Conservation (phyloP, 768 basidiomycete species). For the Leucosporidium scottii region DNA sequence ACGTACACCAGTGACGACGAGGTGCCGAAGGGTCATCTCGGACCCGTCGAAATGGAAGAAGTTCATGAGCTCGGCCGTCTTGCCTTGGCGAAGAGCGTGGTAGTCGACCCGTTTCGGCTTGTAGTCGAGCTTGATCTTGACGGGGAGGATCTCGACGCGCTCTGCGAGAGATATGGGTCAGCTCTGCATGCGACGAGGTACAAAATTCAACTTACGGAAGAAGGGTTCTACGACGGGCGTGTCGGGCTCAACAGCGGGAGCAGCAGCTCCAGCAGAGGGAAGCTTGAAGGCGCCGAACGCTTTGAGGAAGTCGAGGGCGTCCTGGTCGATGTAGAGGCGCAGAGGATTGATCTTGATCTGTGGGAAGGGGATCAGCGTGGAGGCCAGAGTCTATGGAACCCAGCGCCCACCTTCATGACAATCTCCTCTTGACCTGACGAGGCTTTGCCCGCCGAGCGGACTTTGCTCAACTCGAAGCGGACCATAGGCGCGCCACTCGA, state of each 20-base stretch:
- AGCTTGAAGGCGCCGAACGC: constrained; percentile 87
- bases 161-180: constrained; percentile 48
- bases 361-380: not conserved
- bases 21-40: constrained; percentile 92
- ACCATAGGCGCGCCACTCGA: constrained; percentile 93
- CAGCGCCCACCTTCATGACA: constrained; percentile 7
- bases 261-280: constrained; percentile 38
- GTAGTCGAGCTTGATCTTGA: constrained; percentile 93
- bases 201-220: constrained; percentile 55
- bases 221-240: constrained; percentile 51
- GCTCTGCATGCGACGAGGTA: not conserved
- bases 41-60: constrained; percentile 99
- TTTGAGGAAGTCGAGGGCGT: constrained; percentile 96
- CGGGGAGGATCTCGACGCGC: constrained; percentile 87
- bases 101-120: constrained; percentile 97
- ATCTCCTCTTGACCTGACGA: constrained; percentile 57
- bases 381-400: not conserved
- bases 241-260: constrained; percentile 36
- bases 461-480: constrained; percentile 67
- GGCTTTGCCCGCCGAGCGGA: constrained; percentile 56
- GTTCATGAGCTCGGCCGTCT: constrained; percentile 96
- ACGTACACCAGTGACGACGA: constrained; percentile 82
- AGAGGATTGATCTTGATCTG: constrained; percentile 87
- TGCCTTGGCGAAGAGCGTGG: constrained; percentile 76
- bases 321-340: constrained; percentile 91